A percentile compares a stretch with the other conserved stretches of the same genome.
Evolutionary conservation across 495 filamentous ascomycete genomes (phyloP).

Genomic region (Penicillium dipodomyicola): DNA sequence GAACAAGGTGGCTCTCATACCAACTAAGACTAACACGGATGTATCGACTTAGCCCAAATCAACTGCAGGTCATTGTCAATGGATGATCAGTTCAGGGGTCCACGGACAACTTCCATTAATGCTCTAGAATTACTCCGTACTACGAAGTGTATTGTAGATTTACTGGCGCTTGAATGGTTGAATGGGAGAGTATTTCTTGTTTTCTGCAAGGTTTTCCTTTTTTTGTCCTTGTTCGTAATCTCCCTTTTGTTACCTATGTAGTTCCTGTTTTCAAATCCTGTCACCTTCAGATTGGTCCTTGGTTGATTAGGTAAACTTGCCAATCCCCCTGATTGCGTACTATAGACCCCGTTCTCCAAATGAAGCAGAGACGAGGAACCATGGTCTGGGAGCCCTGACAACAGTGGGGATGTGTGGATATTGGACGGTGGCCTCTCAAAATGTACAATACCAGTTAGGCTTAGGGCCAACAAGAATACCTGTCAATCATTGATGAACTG

Average conservation of each 20-base stretch:
- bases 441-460: conserved; percentile 10
- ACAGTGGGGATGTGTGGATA: conserved; percentile 27
- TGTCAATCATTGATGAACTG: conserved; percentile 38
- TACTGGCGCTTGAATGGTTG: not conserved
- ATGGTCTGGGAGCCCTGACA: conserved; percentile 35
- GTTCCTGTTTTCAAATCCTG: conserved; percentile 6
- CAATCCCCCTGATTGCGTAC: conserved; percentile 33
- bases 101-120: conserved; percentile 6
- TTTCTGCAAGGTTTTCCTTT: not conserved
- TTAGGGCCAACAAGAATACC: conserved; percentile 18
- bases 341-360: conserved; percentile 30
- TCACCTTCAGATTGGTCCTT: conserved; percentile 1
- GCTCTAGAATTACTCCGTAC: not conserved
- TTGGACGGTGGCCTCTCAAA: conserved; percentile 14
- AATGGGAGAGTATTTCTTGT: not conserved
- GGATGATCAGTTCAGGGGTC: conserved; percentile 27
- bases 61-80: conserved; percentile 26
- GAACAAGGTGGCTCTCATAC: conserved; percentile 32
- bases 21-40: conserved; percentile 32
- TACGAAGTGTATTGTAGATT: not conserved
- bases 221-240: not conserved
- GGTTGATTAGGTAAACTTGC: conserved; percentile 19
- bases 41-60: conserved; percentile 31
- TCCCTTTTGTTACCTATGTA: conserved; percentile 5
- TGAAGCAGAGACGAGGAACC: conserved; percentile 31